phyloP scores from a whole-genome alignment of 768 basidiomycete species.

The Suillus fuscotomentosus region DNA sequence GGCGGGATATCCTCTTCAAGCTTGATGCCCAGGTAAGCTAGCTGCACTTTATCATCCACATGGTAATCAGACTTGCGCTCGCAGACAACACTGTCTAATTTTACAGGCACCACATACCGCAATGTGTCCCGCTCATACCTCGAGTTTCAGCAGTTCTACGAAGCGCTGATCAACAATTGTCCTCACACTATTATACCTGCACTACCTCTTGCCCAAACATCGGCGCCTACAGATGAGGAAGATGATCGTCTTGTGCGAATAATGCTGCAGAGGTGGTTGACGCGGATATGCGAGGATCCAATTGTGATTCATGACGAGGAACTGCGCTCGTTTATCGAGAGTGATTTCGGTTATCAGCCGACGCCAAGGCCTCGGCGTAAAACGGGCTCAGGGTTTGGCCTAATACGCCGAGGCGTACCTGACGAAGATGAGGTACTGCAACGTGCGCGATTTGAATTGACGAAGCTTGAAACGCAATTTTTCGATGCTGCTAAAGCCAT shows the following conservation, averaged over 20 bases:
- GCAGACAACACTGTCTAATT: slow-evolving; percentile 93
- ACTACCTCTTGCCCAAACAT: slow-evolving; percentile 93
- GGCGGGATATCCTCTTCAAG: slow-evolving; percentile 90
- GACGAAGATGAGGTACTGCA: slow-evolving; percentile 96
- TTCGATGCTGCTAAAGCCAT: slow-evolving; percentile 91
- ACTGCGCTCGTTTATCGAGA: slow-evolving; percentile 91
- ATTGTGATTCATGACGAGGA: slow-evolving; percentile 91
- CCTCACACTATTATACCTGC: slow-evolving; percentile 97
- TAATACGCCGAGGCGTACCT: slow-evolving; percentile 77
- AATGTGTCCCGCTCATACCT: slow-evolving; percentile 94
- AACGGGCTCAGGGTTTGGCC: slow-evolving; percentile 67
- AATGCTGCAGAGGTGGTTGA: slow-evolving; percentile 94
- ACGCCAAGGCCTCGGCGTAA: slow-evolving; percentile 75
- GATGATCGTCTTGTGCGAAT: slow-evolving; percentile 95
- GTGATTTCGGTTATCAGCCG: slow-evolving; percentile 94
- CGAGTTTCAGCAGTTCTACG: slow-evolving; percentile 94
- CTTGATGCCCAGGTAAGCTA: slow-evolving; percentile 87
- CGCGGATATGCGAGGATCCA: slow-evolving; percentile 88
- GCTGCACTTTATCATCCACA: background rate
- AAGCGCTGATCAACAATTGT: slow-evolving; percentile 83
- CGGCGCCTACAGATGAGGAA: slow-evolving; percentile 96
- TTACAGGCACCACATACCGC: slow-evolving; percentile 83
- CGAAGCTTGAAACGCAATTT: slow-evolving; percentile 89
- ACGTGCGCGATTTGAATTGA: slow-evolving; percentile 85
- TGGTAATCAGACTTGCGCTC: slow-evolving; percentile 3